Evolutionary conservation across 495 filamentous ascomycete genomes (phyloP), one percentile per base, ranked within the genome.

Genomic region (Aspergillus nanangensis): DNA sequence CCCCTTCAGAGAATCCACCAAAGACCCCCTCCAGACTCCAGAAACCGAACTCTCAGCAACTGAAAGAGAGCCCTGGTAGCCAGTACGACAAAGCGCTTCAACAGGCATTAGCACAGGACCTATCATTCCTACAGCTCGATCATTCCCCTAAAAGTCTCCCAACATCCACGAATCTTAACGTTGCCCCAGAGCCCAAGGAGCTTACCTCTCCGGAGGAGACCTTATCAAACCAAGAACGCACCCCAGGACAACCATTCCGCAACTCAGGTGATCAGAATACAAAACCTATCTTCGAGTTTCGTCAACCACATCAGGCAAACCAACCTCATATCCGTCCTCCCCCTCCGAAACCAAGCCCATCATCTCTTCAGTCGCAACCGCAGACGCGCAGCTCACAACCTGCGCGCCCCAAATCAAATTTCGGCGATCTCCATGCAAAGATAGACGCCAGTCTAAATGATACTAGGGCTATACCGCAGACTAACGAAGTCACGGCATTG

Each of bases 41-140:
- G 15, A 56, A 67, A 38, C 60, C 71, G 27, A 39, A 50, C 4
- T 11, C 51, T 9, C 62, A 48, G 17, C 58, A 63, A 25, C 55
- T 33, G 50, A 66, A 57, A 44, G 61, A 52, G 36, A 67, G 58
- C 22, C 57, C 56, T 38, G 60, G 61, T 15, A 66, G 71, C 10
- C 78, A 85, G 38, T 84, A 83, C 53, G 77, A 82, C 48, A 73
- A 69, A 45, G 76, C 76, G 15, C 51, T 80, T 15, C 81, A 79
- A 47, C 75, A 80, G 23, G 76, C 83, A 50, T 57, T 87, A 18
- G 78, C 76, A 22, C 67, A 74, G 47, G 81, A 83, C 36, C 71
- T 87, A 69, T 66, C 69, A 11, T 74, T 69, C 36, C 66, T 86
- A 9, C 54, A 63, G 32, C 31, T 69, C 9, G 55, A 58, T 8